Conservation (phyloP, 2,329 filamentous ascomycete species). For the Ophiostoma quercus region DNA sequence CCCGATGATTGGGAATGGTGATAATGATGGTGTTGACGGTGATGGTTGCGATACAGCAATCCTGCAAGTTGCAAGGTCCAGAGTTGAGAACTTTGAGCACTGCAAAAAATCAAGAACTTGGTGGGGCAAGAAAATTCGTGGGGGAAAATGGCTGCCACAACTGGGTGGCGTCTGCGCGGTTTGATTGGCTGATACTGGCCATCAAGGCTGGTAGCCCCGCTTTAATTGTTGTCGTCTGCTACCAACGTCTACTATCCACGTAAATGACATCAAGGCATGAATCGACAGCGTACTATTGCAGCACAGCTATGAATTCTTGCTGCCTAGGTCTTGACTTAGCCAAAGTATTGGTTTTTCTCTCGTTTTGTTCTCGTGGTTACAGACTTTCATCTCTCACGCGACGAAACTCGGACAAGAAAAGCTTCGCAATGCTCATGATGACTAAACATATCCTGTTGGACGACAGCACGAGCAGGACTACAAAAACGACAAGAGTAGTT, state of each 20-base stretch:
- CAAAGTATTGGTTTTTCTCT: too few species aligned
- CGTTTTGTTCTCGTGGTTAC: too few species aligned
- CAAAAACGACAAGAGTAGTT: not conserved
- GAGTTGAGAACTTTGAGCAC: not conserved
- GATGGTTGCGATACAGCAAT: too few species aligned
- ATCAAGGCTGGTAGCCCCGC: not conserved
- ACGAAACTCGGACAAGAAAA: not conserved
- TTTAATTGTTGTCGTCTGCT: not conserved
- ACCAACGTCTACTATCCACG: not conserved
- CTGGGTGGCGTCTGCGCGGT: not conserved
- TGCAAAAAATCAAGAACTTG: conserved; percentile 24
- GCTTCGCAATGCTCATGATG: not conserved
- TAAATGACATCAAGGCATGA: not conserved
- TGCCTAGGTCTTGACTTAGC: too few species aligned
- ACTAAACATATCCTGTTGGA: not conserved
- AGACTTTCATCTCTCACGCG: too few species aligned
- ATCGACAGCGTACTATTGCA: not conserved
- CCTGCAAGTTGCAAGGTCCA: too few species aligned
- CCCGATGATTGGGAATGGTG: not conserved
- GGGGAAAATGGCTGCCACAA: conserved; percentile 18
- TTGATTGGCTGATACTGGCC: not conserved
- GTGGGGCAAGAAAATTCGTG: conserved; percentile 27
- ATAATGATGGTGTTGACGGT: not conserved
- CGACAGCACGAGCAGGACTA: not conserved
- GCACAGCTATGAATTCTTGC: not conserved